Evolutionary conservation across 78 protist genomes (phyloP), one percentile per base, ranked within the genome.

Genomic region (Chrysochromulina parva): DNA sequence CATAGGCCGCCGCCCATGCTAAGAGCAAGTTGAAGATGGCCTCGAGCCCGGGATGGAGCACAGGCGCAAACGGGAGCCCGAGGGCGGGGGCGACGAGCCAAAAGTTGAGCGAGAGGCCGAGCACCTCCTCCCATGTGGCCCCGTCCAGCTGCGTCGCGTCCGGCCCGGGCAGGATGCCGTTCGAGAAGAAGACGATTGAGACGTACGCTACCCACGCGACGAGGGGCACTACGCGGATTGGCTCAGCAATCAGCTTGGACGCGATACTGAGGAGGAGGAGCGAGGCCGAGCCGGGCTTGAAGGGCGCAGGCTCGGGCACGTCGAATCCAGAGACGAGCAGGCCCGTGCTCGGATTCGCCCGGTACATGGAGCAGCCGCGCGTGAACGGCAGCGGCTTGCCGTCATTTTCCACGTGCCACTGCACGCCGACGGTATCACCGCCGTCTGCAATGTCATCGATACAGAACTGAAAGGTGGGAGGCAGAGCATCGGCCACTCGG

Each of bases 61-160:
- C 16, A 2, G 81, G 81, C 10, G 28, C 81, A 19, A 67, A 67
- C 74, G 74, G 74, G 0, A 2, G 54, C 9, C 22, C 22, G 11
- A 47, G 14, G 16, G 47, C 54, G 28, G 81, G 81, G 54, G 38
- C 28, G 47, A 73, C 38, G 10, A 73, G 54, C 81, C 81, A 73
- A 47, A 73, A 73, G 81, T 73, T 73, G 81, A 26, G 10, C 50
- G 81, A 73, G 55, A 73, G 54, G n/a, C 16, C 74, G 20, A 9
- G 74, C 74, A 67, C 74, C 74, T 67, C 74, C 48, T 20, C n/a
- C 74, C 74, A 67, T 14, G 74, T 67, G 74, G 74, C 74, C 28
- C 74, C n/a, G 74, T 67, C 74, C 19, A 67, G 74, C 74, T 67
- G 74, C 74, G 74, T 67, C 38, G 74, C 74, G 74, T 67, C 74